Evolutionary conservation across 164 flowering plant species (phyloP).

Genomic region (Magnolia changhungtana): DNA sequence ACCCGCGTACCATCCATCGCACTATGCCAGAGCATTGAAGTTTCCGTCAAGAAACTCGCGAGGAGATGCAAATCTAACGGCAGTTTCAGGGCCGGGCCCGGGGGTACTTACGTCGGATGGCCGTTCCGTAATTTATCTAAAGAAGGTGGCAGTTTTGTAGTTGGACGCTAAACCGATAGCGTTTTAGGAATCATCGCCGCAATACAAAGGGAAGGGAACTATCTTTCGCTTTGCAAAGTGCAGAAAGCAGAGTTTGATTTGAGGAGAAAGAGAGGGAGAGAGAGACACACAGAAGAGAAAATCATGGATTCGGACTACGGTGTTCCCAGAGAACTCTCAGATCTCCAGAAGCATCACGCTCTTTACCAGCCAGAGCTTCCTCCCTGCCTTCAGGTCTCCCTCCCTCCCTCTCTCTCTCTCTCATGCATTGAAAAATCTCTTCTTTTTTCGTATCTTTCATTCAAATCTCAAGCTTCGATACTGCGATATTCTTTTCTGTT

Average conservation of each 20-base stretch:
- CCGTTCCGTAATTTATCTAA: too few relatives aligned
- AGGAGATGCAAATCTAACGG: too few relatives aligned
- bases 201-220: not conserved
- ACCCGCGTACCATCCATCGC: not conserved
- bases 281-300: not conserved
- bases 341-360: conserved; percentile 75
- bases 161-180: conserved; percentile 10
- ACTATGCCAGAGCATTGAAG: not conserved
- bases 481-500: not conserved
- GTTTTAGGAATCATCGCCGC: conserved; percentile 16
- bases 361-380: conserved; percentile 81
- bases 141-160: conserved; percentile 1
- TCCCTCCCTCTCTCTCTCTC: not conserved
- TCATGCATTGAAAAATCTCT: not conserved
- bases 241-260: not conserved
- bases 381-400: conserved; percentile 86
- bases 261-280: not conserved
- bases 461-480: not conserved
- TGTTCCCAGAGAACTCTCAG: conserved; percentile 82
- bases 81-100: too few relatives aligned
- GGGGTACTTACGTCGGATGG: too few relatives aligned
- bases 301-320: conserved; percentile 94
- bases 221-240: not conserved
- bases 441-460: not conserved
- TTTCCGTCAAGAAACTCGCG: not conserved